These are phyloP conservation scores for Guyanaporus albipodus DNA, from an alignment of 768 basidiomycete species.

Conservation along the genomic window DNA sequence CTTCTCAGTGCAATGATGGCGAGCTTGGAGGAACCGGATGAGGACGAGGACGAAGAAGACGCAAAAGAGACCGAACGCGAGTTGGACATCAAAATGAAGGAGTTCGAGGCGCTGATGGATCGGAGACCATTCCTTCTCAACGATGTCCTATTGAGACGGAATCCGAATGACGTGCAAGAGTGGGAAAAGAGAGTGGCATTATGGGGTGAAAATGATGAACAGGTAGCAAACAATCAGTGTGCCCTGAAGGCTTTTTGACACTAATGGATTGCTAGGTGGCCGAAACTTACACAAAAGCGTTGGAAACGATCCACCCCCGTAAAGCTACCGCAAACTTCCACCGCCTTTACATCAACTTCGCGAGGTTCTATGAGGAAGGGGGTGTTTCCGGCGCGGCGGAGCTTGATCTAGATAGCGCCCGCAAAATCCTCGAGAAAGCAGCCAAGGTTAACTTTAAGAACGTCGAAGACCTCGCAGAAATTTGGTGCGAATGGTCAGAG, in stretches of 20 bases:
- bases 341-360: slow-evolving; percentile 89
- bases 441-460: slow-evolving; percentile 87
- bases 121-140: slow-evolving; percentile 94
- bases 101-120: slow-evolving; percentile 93
- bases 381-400: slow-evolving; percentile 79
- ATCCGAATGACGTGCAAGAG: slow-evolving; percentile 97
- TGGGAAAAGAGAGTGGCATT: slow-evolving; percentile 98
- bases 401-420: slow-evolving; percentile 75
- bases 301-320: slow-evolving; percentile 83
- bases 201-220: slow-evolving; percentile 91
- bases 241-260: not conserved
- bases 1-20: slow-evolving; percentile 90
- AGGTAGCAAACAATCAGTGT: slow-evolving; percentile 44
- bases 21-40: slow-evolving; percentile 73
- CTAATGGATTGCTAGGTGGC: slow-evolving; percentile 56
- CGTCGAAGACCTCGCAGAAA: slow-evolving; percentile 97
- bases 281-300: slow-evolving; percentile 86
- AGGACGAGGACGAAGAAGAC: slow-evolving; percentile 72
- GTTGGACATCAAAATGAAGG: slow-evolving; percentile 83
- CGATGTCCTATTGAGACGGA: slow-evolving; percentile 87
- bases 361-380: slow-evolving; percentile 96
- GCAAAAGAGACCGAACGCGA: slow-evolving; percentile 76
- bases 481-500: slow-evolving; percentile 99
- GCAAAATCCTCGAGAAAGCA: slow-evolving; percentile 91
- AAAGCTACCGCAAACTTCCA: slow-evolving; percentile 90